A percentile compares a stretch with the other conserved stretches of the same genome.
phyloP scores from a whole-genome alignment of 1,139 yeast genomes.

The Scheffersomyces parashehatae region DNA sequence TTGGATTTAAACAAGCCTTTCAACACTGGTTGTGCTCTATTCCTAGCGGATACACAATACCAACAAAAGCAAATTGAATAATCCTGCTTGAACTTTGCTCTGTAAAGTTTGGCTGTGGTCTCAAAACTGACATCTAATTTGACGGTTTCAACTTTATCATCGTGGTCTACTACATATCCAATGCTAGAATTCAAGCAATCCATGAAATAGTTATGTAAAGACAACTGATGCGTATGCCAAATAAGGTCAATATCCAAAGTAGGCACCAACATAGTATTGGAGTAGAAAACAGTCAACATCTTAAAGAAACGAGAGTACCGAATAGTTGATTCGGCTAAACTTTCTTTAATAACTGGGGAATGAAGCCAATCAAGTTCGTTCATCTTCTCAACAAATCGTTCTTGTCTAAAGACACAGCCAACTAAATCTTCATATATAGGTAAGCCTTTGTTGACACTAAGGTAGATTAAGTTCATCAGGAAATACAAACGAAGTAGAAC shows the following conservation, averaged over 20 bases:
- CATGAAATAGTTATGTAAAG: constrained; percentile 20
- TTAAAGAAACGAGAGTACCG: constrained; percentile 29
- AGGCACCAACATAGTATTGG: constrained; percentile 22
- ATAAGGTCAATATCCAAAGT: constrained; percentile 36
- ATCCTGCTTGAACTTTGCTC: too few species aligned
- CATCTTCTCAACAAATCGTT: constrained; percentile 31
- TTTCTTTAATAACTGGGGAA: constrained; percentile 19
- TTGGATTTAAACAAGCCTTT: too few species aligned
- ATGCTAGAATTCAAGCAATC: constrained; percentile 10
- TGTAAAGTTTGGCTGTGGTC: too few species aligned
- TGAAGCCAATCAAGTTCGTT: constrained; percentile 29
- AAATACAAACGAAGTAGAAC: constrained; percentile 14
- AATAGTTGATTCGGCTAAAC: constrained; percentile 19
- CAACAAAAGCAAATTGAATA: too few species aligned
- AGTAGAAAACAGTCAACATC: constrained; percentile 13
- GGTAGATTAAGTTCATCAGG: constrained; percentile 20
- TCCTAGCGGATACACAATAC: too few species aligned
- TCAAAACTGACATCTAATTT: too few species aligned
- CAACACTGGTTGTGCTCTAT: too few species aligned
- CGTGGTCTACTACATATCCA: too few species aligned
- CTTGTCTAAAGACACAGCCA: constrained; percentile 32
- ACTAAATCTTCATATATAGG: constrained; percentile 30
- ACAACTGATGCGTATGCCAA: constrained; percentile 39
- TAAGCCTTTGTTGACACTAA: constrained; percentile 14
- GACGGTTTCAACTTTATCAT: too few species aligned